Evolutionary conservation across 257 asterid genomes (phyloP).

Genomic region (Marsdenia floribunda): DNA sequence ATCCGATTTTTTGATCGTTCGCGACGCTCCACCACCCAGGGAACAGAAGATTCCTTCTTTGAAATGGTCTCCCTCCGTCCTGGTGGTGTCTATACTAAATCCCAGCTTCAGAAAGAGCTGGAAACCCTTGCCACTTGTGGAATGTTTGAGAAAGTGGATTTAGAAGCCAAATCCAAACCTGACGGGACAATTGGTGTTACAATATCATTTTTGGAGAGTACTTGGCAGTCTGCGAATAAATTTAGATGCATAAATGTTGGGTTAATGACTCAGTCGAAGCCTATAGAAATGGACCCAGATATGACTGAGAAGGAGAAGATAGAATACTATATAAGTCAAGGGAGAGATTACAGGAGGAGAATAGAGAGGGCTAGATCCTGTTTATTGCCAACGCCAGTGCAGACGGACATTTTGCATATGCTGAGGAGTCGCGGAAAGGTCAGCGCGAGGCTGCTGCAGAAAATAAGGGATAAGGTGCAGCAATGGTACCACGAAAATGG

Average conservation of each 20-base stretch:
- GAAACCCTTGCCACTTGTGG: slow-evolving; percentile 86
- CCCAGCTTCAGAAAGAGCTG: slow-evolving; percentile 83
- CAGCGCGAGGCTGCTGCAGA: slow-evolving; percentile 89
- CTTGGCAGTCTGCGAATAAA: slow-evolving; percentile 83
- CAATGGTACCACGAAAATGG: slow-evolving; percentile 97
- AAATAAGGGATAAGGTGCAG: slow-evolving; percentile 90
- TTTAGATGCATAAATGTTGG: slow-evolving; percentile 94
- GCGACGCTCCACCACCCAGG: slow-evolving; percentile 48
- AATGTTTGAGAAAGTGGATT: slow-evolving; percentile 88
- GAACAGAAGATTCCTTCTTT: slow-evolving; percentile 85
- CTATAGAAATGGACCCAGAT: slow-evolving; percentile 87
- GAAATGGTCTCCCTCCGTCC: slow-evolving; percentile 94
- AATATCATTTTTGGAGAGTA: slow-evolving; percentile 72
- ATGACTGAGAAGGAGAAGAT: slow-evolving; percentile 89
- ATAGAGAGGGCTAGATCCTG: slow-evolving; percentile 77
- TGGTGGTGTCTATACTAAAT: slow-evolving; percentile 75
- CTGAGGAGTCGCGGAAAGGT: slow-evolving; percentile 69
- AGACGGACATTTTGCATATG: slow-evolving; percentile 65
- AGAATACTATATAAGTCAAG: slow-evolving; percentile 59
- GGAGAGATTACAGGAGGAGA: slow-evolving; percentile 75
- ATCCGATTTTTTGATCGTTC: slow-evolving; percentile 66
- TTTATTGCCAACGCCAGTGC: slow-evolving; percentile 65
- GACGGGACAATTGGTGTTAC: slow-evolving; percentile 71
- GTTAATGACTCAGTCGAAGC: slow-evolving; percentile 76
- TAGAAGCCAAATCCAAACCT: slow-evolving; percentile 76